Conservation (phyloP, 2,329 filamentous ascomycete genomes). For the Fusarium sp. region DNA sequence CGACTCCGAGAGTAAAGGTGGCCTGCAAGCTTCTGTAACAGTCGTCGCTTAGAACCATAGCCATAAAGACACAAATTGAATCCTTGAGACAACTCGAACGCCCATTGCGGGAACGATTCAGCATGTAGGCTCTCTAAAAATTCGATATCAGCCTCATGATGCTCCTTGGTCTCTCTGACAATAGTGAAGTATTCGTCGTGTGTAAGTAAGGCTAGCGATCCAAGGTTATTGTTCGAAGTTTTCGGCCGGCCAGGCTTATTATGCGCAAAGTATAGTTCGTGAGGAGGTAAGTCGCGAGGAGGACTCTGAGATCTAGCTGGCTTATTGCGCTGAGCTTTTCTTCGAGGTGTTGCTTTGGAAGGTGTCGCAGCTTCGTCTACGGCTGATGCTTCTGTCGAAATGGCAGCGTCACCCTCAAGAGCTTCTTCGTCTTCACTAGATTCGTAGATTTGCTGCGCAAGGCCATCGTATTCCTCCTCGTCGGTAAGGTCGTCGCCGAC, state of each 20-base stretch:
- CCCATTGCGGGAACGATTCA: slow-evolving; percentile 89
- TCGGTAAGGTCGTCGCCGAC: slow-evolving; percentile 73
- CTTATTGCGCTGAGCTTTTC: slow-evolving; percentile 43
- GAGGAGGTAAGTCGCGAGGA: slow-evolving; percentile 82
- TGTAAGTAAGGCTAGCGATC: slow-evolving; percentile 79
- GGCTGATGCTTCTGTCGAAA: slow-evolving; percentile 17
- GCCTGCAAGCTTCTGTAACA: slow-evolving; percentile 80
- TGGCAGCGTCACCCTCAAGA: slow-evolving; percentile 37
- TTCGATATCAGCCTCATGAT: slow-evolving; percentile 75
- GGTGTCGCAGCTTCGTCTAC: slow-evolving; percentile 55
- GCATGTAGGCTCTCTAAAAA: slow-evolving; percentile 81
- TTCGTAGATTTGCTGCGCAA: slow-evolving; percentile 76
- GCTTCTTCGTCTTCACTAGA: slow-evolving; percentile 64
- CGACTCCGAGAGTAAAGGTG: slow-evolving; percentile 63
- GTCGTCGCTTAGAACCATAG: slow-evolving; percentile 85
- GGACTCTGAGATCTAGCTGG: slow-evolving; percentile 76
- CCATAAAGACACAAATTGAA: slow-evolving; percentile 94
- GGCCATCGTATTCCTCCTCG: slow-evolving; percentile 76
- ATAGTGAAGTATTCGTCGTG: slow-evolving; percentile 90
- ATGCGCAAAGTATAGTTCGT: slow-evolving; percentile 94
- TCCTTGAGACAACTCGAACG: slow-evolving; percentile 85
- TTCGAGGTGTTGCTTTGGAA: slow-evolving; percentile 55
- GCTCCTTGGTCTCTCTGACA: slow-evolving; percentile 72
- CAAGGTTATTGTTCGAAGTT: slow-evolving; percentile 87
- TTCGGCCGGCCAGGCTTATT: slow-evolving; percentile 84